Percentiles rank a stretch among this genome's conserved stretches.
These are phyloP conservation scores for Chlorella vulgaris DNA, from an alignment of 139 green algal genomes.

Conservation along the genomic window DNA sequence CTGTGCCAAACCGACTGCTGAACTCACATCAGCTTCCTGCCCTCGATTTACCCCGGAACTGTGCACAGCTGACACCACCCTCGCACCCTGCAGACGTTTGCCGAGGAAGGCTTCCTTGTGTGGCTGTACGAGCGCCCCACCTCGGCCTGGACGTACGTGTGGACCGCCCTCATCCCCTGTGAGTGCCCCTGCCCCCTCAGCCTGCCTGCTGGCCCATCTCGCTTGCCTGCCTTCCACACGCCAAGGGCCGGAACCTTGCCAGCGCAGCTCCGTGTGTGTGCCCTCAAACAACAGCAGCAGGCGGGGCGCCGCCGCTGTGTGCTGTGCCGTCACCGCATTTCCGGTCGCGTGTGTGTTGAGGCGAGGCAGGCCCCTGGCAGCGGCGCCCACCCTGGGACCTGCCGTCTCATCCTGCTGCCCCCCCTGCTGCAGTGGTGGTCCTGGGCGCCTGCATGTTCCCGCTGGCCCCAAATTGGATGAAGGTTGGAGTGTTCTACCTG, in stretches of 20 bases:
- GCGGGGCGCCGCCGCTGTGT: too few relatives aligned
- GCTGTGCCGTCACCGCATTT: too few relatives aligned
- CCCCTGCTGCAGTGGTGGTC: slow-evolving; percentile 46
- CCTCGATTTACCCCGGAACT: too few relatives aligned
- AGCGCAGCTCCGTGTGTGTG: neutral
- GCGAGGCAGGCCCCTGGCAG: too few relatives aligned
- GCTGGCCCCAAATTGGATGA: slow-evolving; percentile 55
- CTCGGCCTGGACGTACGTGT: slow-evolving; percentile 63
- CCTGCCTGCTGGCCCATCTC: slow-evolving; percentile 42
- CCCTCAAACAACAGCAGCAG: neutral
- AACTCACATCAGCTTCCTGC: too few relatives aligned
- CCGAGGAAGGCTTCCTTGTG: slow-evolving; percentile 71
- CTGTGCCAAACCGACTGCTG: too few relatives aligned
- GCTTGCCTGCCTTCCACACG: slow-evolving; percentile 21
- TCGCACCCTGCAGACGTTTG: slow-evolving; percentile 47
- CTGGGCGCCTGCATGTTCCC: slow-evolving; percentile 67
- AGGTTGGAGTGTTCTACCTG: slow-evolving; percentile 73
- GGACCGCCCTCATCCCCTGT: slow-evolving; percentile 39
- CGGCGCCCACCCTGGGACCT: too few relatives aligned
- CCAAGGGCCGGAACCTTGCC: neutral
- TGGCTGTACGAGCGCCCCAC: slow-evolving; percentile 77
- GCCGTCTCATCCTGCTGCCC: neutral
- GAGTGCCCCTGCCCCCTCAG: slow-evolving; percentile 50
- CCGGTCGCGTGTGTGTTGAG: too few relatives aligned
- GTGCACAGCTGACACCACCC: neutral